Evolutionary conservation across 2,329 filamentous ascomycete genomes (phyloP).

Genomic region (Penicillium sclerotiorum): DNA sequence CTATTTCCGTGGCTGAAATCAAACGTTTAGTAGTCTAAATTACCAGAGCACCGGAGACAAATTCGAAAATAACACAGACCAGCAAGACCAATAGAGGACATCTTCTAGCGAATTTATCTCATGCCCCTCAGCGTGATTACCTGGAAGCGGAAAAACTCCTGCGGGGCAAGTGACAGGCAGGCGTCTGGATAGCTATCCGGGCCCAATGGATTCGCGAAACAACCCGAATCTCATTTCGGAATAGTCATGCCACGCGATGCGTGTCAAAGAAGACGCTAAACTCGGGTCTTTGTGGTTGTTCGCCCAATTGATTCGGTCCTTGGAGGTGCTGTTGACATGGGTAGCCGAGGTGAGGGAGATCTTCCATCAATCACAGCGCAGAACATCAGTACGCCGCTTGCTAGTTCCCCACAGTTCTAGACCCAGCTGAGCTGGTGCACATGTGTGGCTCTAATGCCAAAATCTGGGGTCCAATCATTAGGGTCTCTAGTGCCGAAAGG

Average conservation of each 20-base stretch:
- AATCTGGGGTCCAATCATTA: not conserved
- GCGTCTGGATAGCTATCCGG: not conserved
- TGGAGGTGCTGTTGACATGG: not conserved
- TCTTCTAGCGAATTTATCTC: slow-evolving; percentile 5
- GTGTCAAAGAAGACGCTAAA: not conserved
- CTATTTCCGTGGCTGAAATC: slow-evolving; percentile 10
- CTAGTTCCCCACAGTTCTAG: not conserved
- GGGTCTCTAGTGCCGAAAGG: not conserved
- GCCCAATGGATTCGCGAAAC: not conserved
- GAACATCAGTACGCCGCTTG: not conserved
- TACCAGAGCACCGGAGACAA: not conserved
- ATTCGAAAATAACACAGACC: not conserved
- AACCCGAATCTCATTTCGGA: not conserved
- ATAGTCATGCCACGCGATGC: not conserved
- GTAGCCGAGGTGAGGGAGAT: slow-evolving; percentile 8
- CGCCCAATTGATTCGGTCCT: too few relatives aligned
- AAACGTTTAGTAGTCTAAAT: too few relatives aligned
- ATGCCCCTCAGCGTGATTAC: not conserved
- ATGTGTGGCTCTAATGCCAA: not conserved
- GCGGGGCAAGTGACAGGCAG: slow-evolving; percentile 27
- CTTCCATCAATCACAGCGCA: slow-evolving; percentile 26
- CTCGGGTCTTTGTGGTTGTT: not conserved
- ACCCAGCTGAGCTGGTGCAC: not conserved
- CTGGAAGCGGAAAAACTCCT: slow-evolving; percentile 36
- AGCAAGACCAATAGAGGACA: slow-evolving; percentile 1